A percentile compares a stretch with the other conserved stretches of the same genome.
Evolutionary conservation across 306 rosid species (phyloP).

Genomic region (Quillaja saponaria): DNA sequence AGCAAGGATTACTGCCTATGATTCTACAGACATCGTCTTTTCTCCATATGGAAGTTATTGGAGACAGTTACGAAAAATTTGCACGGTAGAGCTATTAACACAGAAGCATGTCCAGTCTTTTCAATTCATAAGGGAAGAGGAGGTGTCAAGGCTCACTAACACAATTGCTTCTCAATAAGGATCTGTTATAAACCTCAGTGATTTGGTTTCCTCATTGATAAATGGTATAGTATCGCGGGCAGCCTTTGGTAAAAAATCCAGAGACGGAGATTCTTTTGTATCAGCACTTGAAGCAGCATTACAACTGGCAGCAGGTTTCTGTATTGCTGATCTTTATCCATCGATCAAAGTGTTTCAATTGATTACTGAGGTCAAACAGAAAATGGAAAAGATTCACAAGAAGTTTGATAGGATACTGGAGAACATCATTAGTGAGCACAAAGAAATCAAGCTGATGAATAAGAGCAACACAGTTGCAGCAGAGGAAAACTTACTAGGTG

Average conservation of each 20-base stretch:
- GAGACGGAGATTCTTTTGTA: neutral
- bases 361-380: neutral
- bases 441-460: neutral
- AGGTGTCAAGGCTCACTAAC: neutral
- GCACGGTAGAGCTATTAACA: no score
- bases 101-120: no score
- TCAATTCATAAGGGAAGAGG: no score
- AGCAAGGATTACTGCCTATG: neutral
- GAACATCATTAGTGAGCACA: neutral
- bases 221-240: neutral
- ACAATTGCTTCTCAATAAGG: neutral
- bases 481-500: conserved; percentile 3
- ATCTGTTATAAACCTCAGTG: neutral
- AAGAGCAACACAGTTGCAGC: neutral
- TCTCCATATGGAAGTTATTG: no score
- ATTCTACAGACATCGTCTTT: neutral
- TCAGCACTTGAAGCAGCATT: neutral
- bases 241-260: no score
- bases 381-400: neutral
- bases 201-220: neutral
- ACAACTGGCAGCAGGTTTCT: neutral
- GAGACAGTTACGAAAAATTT: no score
- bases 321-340: neutral
- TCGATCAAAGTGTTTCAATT: neutral
- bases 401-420: neutral